phyloP scores from a whole-genome alignment of 2,329 filamentous ascomycete genomes.

The Fusarium guadeloupense region DNA sequence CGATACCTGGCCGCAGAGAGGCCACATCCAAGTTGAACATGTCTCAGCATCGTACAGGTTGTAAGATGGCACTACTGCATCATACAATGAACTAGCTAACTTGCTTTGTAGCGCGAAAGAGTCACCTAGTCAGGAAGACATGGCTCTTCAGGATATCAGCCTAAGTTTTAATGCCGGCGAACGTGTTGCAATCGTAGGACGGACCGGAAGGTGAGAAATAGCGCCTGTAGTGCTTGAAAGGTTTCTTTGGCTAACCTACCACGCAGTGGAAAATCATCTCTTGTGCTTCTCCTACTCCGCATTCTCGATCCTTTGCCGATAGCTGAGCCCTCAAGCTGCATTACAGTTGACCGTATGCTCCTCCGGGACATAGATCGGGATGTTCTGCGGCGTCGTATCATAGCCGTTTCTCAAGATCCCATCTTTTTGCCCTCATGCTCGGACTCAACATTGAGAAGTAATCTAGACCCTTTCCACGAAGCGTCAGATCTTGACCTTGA shows the following conservation, averaged over 20 bases:
- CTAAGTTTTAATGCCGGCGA: slow-evolving; percentile 1
- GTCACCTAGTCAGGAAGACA: neutral
- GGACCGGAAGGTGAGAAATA: slow-evolving; percentile 13
- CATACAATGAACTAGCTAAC: neutral
- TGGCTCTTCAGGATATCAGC: slow-evolving; percentile 7
- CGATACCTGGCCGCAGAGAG: slow-evolving; percentile 12
- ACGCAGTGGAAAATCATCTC: slow-evolving; percentile 54
- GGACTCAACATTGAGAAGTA: slow-evolving; percentile 28
- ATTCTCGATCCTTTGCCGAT: slow-evolving; percentile 50
- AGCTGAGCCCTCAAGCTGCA: slow-evolving; percentile 5
- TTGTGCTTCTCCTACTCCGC: slow-evolving; percentile 51
- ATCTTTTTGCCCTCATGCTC: slow-evolving; percentile 56
- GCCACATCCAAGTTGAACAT: neutral
- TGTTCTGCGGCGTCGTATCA: slow-evolving; percentile 56
- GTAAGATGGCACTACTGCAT: neutral
- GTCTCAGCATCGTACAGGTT: slow-evolving; percentile 25
- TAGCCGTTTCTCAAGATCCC: slow-evolving; percentile 61
- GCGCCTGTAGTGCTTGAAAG: neutral
- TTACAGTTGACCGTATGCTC: slow-evolving; percentile 54
- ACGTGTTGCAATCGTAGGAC: slow-evolving; percentile 8
- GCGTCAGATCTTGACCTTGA: slow-evolving; percentile 44
- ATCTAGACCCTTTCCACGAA: slow-evolving; percentile 51
- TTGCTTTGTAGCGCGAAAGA: neutral
- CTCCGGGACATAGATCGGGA: slow-evolving; percentile 51
- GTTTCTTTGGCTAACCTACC: neutral